Base-by-base conservation (phyloP, 768 basidiomycete species). In the Clathrus columnatus region DNA sequence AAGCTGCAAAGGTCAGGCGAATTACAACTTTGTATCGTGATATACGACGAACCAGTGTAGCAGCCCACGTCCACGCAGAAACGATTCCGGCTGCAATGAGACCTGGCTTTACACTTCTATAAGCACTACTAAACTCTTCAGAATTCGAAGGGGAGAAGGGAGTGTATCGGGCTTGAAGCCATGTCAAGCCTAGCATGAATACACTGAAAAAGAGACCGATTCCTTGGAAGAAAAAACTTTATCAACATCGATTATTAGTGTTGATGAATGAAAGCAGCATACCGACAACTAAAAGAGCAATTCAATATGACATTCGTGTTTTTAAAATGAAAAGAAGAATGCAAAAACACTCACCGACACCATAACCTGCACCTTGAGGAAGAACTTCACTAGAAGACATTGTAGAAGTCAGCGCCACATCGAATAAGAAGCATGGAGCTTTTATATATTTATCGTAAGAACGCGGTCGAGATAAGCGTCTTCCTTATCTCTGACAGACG, bases 31-130 rank as follows among this genome's bases (percentile, higher is more conserved):
- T 24, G 41, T 51, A 43, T 57, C 56, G 59, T 58, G 14, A 60
- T 63, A 26, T 20, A 58, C 21, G 54, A 57, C 11, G 57, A 62
- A 84, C 84, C 57, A 88, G 68, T 0, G 86, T 89, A 18, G 86
- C 87, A 2, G 85, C 86, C 78, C 84, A 88, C n/a, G 90, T 92
- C 91, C 91, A 94, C 0, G 92, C 91, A 18, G 84, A 86, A 20
- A 95, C 91, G 57, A 96, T 94, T 1, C 93, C 93, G 26, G 89
- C 82, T 0, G 92, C 91, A 57, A 96, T 93, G 45, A 97, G 74
- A 11, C 93, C 93, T 7, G 94, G 91, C 61, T 93, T 93, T 53
- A 95, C 79, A 54, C 84, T 84, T 28, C 89, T 76, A 1, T 86
- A 89, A 7, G 89, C 88, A 59, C 82, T 85, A 51, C 81, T 85